Conservation (phyloP, 164 flowering plant genomes). For the Tetracentron sinense region DNA sequence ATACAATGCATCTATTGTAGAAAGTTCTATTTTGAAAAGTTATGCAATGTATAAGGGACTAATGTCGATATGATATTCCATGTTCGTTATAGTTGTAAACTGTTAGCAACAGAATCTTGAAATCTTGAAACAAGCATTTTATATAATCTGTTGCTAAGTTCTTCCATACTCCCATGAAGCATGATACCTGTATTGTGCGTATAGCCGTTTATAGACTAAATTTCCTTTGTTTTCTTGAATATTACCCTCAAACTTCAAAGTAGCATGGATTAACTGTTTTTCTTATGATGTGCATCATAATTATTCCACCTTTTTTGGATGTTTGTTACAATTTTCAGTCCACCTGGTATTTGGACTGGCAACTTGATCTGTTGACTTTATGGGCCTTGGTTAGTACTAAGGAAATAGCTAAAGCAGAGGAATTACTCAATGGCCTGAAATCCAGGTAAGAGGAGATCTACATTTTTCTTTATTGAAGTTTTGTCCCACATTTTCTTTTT, state of each 20-base stretch:
- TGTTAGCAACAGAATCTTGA: neutral
- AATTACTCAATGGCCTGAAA: slow-evolving; percentile 52
- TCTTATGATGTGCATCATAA: too few species aligned
- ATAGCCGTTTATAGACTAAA: neutral
- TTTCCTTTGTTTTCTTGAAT: too few species aligned
- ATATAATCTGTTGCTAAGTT: neutral
- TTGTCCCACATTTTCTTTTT: neutral
- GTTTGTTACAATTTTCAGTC: slow-evolving; percentile 30
- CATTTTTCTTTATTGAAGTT: neutral
- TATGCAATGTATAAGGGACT: neutral
- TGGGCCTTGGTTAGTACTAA: too few species aligned
- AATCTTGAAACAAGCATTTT: too few species aligned
- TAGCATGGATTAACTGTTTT: too few species aligned
- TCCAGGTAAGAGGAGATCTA: slow-evolving; percentile 40
- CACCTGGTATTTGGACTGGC: too few species aligned
- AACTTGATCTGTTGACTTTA: too few species aligned
- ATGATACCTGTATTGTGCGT: neutral
- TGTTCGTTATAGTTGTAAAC: too few species aligned
- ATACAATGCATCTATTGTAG: neutral
- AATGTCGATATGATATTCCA: neutral
- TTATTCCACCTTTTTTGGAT: neutral
- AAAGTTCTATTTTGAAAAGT: neutral
- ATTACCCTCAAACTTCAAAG: too few species aligned
- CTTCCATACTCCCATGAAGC: neutral
- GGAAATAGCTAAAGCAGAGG: slow-evolving; percentile 48